Evolutionary conservation across 1,284 basidiomycete species (phyloP), one percentile per base, ranked within the genome.

Genomic region (Fomitopsis palustris): DNA sequence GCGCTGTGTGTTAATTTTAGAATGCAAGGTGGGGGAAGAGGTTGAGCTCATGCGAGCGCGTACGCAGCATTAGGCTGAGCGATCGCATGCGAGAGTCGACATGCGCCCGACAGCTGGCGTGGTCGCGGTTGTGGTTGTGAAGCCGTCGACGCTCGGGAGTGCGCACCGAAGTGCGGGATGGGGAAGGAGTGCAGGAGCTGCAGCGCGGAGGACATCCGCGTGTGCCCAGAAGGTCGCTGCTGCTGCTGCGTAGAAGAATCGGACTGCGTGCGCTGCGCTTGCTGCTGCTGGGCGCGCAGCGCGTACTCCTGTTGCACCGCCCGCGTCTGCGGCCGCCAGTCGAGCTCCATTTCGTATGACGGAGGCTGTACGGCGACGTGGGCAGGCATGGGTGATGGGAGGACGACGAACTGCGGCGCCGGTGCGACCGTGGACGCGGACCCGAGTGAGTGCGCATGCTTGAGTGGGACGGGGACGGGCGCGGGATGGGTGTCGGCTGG

Each of bases 141-240:
- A 14, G 35, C 19, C 38, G 17, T 9, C 31, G 54, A n/a, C 19
- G 69, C 80, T 61, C 47, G 61, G 5, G 53, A 25, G 57, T 57
- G 49, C 42, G 61, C 54, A 56, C 58, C 65, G 64, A 70, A 68
- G 49, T 71, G 68, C 21, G 71, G 71, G 43, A 72, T 54, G 25
- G 70, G 71, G 66, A 72, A 71, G 17, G 70, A 66, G 62, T 67
- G 67, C 43, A 71, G 65, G 52, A 72, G 61, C 16, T 68, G 64
- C 60, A 70, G 56, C 47, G 70, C 69, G 16, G 68, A 68, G 39
- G 55, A 49, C 45, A 54, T 57, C 51, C 61, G 60, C 41, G 19
- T 55, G 62, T 53, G 58, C 54, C 6, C 31, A 23, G 47, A 51
- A 21, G 38, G 37, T 16, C 53, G 54, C 37, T 47, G 62, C 54